Base-by-base conservation (phyloP, 768 basidiomycete species). In the Lentinula guzmanii region DNA sequence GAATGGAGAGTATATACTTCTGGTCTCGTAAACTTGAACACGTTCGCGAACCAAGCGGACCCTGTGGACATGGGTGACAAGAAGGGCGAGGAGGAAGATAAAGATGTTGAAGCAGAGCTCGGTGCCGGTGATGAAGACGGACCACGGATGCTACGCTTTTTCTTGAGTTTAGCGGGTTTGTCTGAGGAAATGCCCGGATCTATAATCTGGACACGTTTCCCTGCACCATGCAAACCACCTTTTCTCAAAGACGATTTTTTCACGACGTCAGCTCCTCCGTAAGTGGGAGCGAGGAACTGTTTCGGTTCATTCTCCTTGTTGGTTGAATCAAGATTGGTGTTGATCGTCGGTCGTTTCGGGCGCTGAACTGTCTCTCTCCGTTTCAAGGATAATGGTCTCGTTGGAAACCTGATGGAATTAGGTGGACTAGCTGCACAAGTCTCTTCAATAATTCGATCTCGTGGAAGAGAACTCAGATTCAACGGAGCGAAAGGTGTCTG, bases 21-120 rank as follows among this genome's bases (percentile, higher is more conserved):
- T 0, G 91, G 86, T 68, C 89, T 92, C 76, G 59, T 5, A 43
- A 93, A 87, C 70, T 85, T 90, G 82, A 98, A 95, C 45, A 97
- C 82, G 67, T 87, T 90, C 48, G 86, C 86, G 63, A 99, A 84
- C 96, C 95, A 98, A 18, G 63, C 84, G 83, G 74, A 82, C 87
- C 60, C 69, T 16, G 62, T 62, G 57, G 66, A 74, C 74, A 60
- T 78, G 77, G 33, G 82, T 73, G 48, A 78, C 3, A 79, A 74
- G n/a, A 76, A 74, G 1, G 76, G 73, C 18, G 77, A 75, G 46
- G 81, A 75, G 5, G 70, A 35, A 61, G 62, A 46, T 63, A 65
- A 61, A 72, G 70, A 43, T 72, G 53, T 28, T 15, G 53, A 55
- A 55, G 53, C 18, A 72, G 33, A 77, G 76, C 13, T 72, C 67